These are phyloP conservation scores for Aspergillus asperescens DNA, from an alignment of 495 filamentous ascomycete genomes.

Conservation along the genomic window DNA sequence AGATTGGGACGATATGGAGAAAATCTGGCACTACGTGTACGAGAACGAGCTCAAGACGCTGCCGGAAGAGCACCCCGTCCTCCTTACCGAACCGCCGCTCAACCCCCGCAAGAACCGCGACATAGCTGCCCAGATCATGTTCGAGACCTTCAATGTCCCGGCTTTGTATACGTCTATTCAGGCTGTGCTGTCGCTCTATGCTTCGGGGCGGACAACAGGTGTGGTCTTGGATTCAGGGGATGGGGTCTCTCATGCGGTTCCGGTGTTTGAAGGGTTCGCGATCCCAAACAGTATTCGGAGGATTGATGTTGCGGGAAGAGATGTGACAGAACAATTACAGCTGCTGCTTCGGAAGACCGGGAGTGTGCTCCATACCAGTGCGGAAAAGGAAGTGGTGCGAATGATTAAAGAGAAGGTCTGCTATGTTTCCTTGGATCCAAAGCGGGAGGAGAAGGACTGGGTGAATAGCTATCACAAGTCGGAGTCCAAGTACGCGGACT, in stretches of 20 bases:
- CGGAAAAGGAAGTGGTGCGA: slow-evolving; percentile 95
- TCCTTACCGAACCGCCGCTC: slow-evolving; percentile 93
- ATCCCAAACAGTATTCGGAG: slow-evolving; percentile 90
- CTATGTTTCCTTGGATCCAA: slow-evolving; percentile 89
- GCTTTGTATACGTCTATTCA: slow-evolving; percentile 96
- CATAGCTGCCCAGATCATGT: slow-evolving; percentile 93
- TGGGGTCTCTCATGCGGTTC: slow-evolving; percentile 95
- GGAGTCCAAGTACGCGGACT: slow-evolving; percentile 72
- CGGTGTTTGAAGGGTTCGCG: slow-evolving; percentile 96
- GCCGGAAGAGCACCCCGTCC: slow-evolving; percentile 96
- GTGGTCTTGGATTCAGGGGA: slow-evolving; percentile 94
- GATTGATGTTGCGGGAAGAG: slow-evolving; percentile 96
- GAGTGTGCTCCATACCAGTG: slow-evolving; percentile 93
- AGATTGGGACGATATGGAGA: slow-evolving; percentile 99
- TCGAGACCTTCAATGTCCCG: slow-evolving; percentile 98
- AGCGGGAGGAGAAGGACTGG: slow-evolving; percentile 96
- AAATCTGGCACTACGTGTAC: slow-evolving; percentile 91
- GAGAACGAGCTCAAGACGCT: slow-evolving; percentile 84
- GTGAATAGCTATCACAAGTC: slow-evolving; percentile 47
- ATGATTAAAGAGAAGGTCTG: slow-evolving; percentile 92
- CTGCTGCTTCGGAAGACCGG: slow-evolving; percentile 85
- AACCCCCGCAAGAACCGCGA: slow-evolving; percentile 96
- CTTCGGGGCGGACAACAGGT: slow-evolving; percentile 92
- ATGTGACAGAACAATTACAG: slow-evolving; percentile 96
- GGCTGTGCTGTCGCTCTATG: slow-evolving; percentile 93